Base-by-base conservation (phyloP, 2,329 filamentous ascomycete genomes). In the Whalleya microplaca region DNA sequence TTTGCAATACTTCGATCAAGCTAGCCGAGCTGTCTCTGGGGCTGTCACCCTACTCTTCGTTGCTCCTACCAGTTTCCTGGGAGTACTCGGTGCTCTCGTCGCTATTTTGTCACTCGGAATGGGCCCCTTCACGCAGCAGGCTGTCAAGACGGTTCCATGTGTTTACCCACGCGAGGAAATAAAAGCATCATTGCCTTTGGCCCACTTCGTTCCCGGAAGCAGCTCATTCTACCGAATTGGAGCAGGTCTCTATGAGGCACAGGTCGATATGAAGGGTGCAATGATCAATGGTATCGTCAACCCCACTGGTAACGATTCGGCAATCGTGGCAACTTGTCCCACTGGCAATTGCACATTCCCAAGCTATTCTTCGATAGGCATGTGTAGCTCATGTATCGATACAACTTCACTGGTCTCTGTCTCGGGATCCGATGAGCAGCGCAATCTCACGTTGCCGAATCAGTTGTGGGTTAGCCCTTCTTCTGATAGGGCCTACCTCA, bases 91-190 rank as follows among this genome's bases (percentile, higher is more conserved):
- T 27, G 66, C 67, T 0, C 18, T 66, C 4, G 58, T 69, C 1
- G 71, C 66, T 2, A 64, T 72, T 23, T 40, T 68, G 20, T 69
- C 67, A 10, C 41, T 71, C 14, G 60, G 66, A 2, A 62, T 73
- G 1, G 71, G 68, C 9, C 69, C 70, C 18, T 68, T 73, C 48
- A 66, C 67, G 0, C 71, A 72, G 51, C 71, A 73, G 43, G 61
- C 70, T 10, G 58, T 72, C 45, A 61, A 60, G 40, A 64, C 63
- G 1, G 50, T 61, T 6, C 41, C 53, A 0, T 71, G 69, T 56
- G 41, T 61, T 14, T 53, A 62, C 32, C 27, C 43, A 18, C 51
- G 56, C 21, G 29, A 23, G 6, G 56, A 58, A 2, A 21, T 53
- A 21, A 62, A 57, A 7, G 61, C 61, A 7, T 53, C 58, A 2